A percentile compares a stretch with the other conserved stretches of the same genome.
These are phyloP conservation scores for Colletotrichum phormii DNA, from an alignment of 2,329 filamentous ascomycete genomes.

Conservation along the genomic window DNA sequence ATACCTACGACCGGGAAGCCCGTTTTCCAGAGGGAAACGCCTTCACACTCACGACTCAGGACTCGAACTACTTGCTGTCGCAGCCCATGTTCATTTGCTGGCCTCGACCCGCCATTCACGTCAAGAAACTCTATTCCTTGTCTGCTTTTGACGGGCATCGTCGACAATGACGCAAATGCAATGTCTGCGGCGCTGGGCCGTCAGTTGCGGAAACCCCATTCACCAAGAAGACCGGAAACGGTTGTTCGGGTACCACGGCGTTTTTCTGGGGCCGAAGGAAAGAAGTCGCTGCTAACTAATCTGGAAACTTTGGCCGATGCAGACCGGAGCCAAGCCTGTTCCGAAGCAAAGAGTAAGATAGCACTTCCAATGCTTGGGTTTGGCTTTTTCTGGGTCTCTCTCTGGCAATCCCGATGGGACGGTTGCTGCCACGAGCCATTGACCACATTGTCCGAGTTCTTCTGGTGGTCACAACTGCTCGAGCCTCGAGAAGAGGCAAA, in stretches of 20 bases:
- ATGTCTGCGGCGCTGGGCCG: neutral
- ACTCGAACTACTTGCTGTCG: neutral
- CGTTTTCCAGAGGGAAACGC: neutral
- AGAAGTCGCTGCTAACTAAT: constrained; percentile 17
- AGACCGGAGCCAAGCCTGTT: constrained; percentile 19
- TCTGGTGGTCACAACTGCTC: neutral
- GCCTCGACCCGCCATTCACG: neutral
- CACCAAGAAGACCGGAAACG: constrained; percentile 9
- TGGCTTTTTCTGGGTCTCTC: constrained; percentile 1
- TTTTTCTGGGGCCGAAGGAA: constrained; percentile 12
- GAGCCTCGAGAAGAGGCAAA: neutral
- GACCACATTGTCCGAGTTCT: neutral
- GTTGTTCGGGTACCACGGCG: constrained; percentile 28
- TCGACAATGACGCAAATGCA: neutral
- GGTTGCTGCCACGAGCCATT: constrained; percentile 16
- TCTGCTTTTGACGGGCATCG: constrained; percentile 2
- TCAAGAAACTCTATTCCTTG: neutral
- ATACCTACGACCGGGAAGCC: neutral
- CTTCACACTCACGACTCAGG: neutral
- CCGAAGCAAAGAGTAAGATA: constrained; percentile 26
- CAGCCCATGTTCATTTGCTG: neutral
- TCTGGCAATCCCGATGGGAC: constrained; percentile 18
- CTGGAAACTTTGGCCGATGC: constrained; percentile 7
- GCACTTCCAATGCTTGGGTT: constrained; percentile 25
- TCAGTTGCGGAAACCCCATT: neutral